Conservation (phyloP, 257 asterid genomes). For the Parsonsia alboflavescens region DNA sequence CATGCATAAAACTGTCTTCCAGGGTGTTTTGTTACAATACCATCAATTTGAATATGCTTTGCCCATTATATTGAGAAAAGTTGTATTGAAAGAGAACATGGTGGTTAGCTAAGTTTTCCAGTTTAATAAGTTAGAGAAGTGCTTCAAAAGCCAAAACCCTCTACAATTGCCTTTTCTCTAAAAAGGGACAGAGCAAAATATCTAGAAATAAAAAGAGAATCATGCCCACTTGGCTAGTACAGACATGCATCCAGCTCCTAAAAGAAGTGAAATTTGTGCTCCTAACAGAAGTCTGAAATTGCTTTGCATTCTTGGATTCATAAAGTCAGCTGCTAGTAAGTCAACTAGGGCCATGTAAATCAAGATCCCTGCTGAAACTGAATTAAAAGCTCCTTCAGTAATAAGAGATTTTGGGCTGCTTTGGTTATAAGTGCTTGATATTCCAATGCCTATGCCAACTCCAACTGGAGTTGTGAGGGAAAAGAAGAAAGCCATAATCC, state of each 20-base stretch:
- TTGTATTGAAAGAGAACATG: background rate
- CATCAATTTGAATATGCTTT: background rate
- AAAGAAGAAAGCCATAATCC: constrained; percentile 14
- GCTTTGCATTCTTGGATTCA: constrained; percentile 11
- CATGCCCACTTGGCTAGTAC: constrained; percentile 16
- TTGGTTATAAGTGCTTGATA: constrained; percentile 8
- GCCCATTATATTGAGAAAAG: background rate
- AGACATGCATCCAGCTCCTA: constrained; percentile 13
- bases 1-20: background rate
- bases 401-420: constrained; percentile 2
- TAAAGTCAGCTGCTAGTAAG: constrained; percentile 13
- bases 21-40: background rate
- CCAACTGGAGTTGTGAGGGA: constrained; percentile 13
- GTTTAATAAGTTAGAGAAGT: background rate
- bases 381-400: background rate
- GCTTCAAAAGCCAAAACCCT: background rate
- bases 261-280: constrained; percentile 15
- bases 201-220: background rate
- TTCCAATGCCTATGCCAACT: constrained; percentile 11
- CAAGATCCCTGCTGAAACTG: constrained; percentile 14
- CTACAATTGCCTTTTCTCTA: background rate
- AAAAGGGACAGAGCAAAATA: background rate
- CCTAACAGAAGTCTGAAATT: constrained; percentile 9
- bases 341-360: constrained; percentile 14
- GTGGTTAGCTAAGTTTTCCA: background rate